Base-by-base conservation (phyloP, 345 rosid genomes). In the Salix exigua region DNA sequence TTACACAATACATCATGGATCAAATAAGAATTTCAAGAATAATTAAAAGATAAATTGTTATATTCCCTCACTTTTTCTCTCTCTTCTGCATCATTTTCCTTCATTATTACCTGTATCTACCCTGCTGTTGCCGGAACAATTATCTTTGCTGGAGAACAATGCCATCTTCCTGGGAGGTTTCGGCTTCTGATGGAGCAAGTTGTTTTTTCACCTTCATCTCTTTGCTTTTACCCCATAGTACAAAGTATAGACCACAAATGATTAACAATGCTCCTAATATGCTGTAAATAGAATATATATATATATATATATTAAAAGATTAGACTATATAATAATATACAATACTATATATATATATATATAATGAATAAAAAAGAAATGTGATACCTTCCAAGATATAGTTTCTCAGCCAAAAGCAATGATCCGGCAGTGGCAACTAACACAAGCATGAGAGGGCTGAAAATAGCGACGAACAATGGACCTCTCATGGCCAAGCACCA, bases 361-460 rank as follows among this genome's bases (percentile, higher is more conserved):
- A 31, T 31, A 31, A 33, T 33, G 35, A 33, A 33, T 40, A 40
- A 46, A 13, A 46, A 46, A 46, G 50, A 46, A 46, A 46, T 44
- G 37, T 7, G 28, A 40, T 73, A 82, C 85, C 85, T 83, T 28
- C 86, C 86, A 1, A 80, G 55, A 53, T 80, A 77, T 18, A 83
- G 86, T 38, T 77, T 70, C 64, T 83, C 86, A 0, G 71, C 77
- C 38, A 83, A 38, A 1, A 74, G 16, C 55, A 74, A 11, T 6
- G 81, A 71, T 4, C 77, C 76, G 2, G 68, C 77, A 0, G 80
- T 23, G 33, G 86, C 81, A 14, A 80, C 81, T 0, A 71, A 18
- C 25, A 83, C 68, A 9, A 80, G 72, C 73, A 75, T 19, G 26
- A 83, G 70, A 21, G 83, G 86, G 35, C 2, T 80, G 60, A 83